Base-by-base conservation (phyloP, 306 rosid genomes). In the Rosa persica region DNA sequence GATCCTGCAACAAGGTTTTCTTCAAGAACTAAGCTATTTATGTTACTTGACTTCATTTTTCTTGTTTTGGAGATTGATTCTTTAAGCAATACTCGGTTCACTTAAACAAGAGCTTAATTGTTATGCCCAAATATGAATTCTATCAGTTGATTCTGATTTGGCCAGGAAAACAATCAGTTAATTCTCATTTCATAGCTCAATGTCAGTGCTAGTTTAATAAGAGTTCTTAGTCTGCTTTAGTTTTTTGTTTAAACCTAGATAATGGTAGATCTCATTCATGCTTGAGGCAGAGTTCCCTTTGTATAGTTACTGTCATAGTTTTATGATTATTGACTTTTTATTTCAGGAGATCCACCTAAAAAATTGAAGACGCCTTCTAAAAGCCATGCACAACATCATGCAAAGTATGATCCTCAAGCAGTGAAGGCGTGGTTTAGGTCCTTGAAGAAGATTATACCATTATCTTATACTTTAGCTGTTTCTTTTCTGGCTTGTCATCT, bases 401-500 rank as follows among this genome's bases (percentile, higher is more conserved):
- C 85, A 76, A 79, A 76, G 62, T 87, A 71, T 79, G 93, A 92
- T 69, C 85, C 81, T 80, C 89, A 93, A 38, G 92, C 88, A 16
- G 89, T 88, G 48, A 76, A 79, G 85, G 77, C 84, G 77, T 94
- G 96, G 97, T 81, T 80, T 73, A 80, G 89, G 82, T 86, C 93
- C 58, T 84, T 92, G 83, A 89, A 80, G 84, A 90, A 86, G 82
- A 87, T 77, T 78, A 87, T 94, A 58, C 92, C 97, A 4, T 82
- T 89, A 58, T 75, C 89, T 76, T 85, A 79, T 72, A 78, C 96
- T 23, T 48, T 90, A 76, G 90, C 90, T 40, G 75, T 94, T 84
- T 87, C 94, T 19, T 88, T 84, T 85, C 85, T 94, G 73, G 94
- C 89, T 62, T 92, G 98, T 83, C 98, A 90, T 83, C 80, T 92